Evolutionary conservation across 2,329 filamentous ascomycete species (phyloP).

Genomic region (Xylaria arbuscula): DNA sequence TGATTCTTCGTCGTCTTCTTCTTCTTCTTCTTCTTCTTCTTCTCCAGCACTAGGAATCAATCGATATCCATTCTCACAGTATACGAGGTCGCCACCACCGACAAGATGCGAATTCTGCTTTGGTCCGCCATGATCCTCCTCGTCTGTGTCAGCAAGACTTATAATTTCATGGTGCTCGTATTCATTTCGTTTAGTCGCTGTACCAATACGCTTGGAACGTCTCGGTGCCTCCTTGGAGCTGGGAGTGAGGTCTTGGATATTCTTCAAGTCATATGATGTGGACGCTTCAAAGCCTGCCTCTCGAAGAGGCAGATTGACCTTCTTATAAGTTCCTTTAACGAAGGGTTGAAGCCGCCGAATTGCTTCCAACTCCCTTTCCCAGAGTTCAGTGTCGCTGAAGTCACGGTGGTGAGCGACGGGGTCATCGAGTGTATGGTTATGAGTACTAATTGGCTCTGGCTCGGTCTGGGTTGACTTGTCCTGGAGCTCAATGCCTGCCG

Average conservation of each 20-base stretch:
- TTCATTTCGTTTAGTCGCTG: background rate
- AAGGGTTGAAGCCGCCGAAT: conserved; percentile 32
- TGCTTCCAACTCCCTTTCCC: conserved; percentile 29
- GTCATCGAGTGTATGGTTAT: background rate
- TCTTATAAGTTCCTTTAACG: background rate
- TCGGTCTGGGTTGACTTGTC: conserved; percentile 23
- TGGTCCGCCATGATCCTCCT: background rate
- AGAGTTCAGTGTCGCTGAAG: conserved; percentile 20
- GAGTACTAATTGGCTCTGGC: background rate
- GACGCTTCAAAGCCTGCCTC: background rate
- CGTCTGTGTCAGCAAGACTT: conserved; percentile 25
- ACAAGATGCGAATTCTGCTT: conserved; percentile 4
- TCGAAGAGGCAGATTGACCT: conserved; percentile 25
- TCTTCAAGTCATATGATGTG: background rate
- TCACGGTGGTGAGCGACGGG: background rate
- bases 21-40: background rate
- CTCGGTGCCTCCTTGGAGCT: background rate
- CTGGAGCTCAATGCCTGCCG: background rate
- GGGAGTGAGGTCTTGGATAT: background rate
- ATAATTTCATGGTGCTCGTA: background rate
- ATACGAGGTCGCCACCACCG: conserved; percentile 15
- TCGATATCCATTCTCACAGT: background rate
- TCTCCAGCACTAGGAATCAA: background rate
- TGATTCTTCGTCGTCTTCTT: background rate
- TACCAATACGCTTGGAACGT: background rate